Base-by-base conservation (phyloP, 73 alveolate genomes). In the Stentor roeselii region DNA sequence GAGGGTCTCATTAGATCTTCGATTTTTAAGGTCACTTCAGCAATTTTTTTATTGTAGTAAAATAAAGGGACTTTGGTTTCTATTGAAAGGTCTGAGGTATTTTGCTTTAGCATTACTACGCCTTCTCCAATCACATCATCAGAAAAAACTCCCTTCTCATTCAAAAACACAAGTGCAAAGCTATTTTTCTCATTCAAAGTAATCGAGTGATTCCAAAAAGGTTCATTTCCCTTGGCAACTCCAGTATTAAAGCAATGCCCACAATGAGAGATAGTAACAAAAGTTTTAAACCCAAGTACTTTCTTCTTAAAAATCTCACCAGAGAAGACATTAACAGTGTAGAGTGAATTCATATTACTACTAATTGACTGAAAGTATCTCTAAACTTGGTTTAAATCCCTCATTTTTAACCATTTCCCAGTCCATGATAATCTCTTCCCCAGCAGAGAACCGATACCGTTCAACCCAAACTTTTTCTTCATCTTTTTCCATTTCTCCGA, bases 81-180 rank as follows among this genome's bases (percentile, higher is more conserved):
- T 34, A 14, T 27, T 67, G 27, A 14, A 1, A 15, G 41, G 21
- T n/a, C 34, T 30, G n/a, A 15, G 14, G 14, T 21, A 0, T 27
- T 0, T 27, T n/a, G n/a, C 2, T 32, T 67, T 2, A 67, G 2
- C 1, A 21, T 32, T 11, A 67, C 14, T 2, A 67, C 41, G 14
- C 80, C 80, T 34, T 67, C 42, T 1, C 80, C 80, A 2, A 67
- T n/a, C n/a, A 67, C 42, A 21, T 67, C 42, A n/a, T 2, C 37
- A 67, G 50, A n/a, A 21, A 67, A 67, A 21, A 67, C 37, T n/a
- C 80, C 80, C 34, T 67, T 67, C 2, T 67, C 80, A 30, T 27
- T 67, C 41, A 67, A 1, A 1, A 1, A 0, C 27, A 67, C 80
- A 1, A 2, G 11, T n/a, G 34, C 11, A 1, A 67, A 21, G 37